phyloP scores from a whole-genome alignment of 352 stramenopile genomes.

The Globisporangium cylindrosporum region DNA sequence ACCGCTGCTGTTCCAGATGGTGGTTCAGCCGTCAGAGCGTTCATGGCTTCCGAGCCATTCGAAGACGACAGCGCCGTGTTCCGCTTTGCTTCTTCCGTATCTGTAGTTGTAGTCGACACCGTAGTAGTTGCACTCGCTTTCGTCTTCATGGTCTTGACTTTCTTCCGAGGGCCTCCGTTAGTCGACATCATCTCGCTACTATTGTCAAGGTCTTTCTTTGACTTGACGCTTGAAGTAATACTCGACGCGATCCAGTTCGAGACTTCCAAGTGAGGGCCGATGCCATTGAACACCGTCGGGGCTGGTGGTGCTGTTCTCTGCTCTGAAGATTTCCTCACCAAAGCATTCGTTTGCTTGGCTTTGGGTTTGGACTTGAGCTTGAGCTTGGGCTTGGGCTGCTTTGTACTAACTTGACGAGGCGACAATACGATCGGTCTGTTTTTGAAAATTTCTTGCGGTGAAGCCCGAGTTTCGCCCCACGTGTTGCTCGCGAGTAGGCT shows the following conservation, averaged over 20 bases:
- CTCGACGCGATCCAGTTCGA: too few species aligned
- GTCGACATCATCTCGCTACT: too few species aligned
- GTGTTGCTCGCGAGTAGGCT: slow-evolving; percentile 8
- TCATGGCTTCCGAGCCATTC: not conserved
- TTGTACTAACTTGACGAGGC: too few species aligned
- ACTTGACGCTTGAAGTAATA: too few species aligned
- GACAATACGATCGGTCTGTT: slow-evolving; percentile 6
- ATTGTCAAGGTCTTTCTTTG: too few species aligned
- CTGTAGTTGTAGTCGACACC: not conserved
- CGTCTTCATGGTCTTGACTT: not conserved
- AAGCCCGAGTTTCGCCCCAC: slow-evolving; percentile 10
- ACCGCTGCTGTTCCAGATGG: not conserved
- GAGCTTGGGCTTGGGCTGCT: not conserved
- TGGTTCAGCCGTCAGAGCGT: not conserved
- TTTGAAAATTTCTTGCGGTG: not conserved
- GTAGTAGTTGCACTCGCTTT: not conserved
- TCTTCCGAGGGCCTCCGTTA: not conserved
- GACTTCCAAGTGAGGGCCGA: too few species aligned
- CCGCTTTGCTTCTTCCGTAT: not conserved
- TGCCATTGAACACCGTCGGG: too few species aligned
- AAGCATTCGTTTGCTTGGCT: too few species aligned
- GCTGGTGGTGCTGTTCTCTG: too few species aligned
- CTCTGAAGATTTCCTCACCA: too few species aligned
- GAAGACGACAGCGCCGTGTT: not conserved
- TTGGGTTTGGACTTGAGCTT: too few species aligned